These are phyloP conservation scores for Sclerotinia spermophila DNA, from an alignment of 2,329 filamentous ascomycete genomes.

Conservation along the genomic window DNA sequence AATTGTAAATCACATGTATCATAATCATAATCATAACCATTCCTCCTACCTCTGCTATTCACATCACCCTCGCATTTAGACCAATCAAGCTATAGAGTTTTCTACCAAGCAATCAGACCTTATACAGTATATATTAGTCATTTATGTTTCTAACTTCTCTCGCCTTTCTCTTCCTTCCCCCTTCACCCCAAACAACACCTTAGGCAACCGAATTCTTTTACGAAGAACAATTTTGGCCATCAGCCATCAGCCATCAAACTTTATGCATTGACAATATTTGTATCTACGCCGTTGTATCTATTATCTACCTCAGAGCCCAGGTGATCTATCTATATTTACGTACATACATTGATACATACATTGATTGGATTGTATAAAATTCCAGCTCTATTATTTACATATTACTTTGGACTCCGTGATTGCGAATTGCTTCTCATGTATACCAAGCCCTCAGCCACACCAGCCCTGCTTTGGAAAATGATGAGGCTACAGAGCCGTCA, in stretches of 20 bases:
- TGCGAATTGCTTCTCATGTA: background rate
- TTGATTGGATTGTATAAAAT: background rate
- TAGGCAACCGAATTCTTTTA: slow-evolving; percentile 1
- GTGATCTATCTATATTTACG: background rate
- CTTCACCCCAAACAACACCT: background rate
- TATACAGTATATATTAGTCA: background rate
- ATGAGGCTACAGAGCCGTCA: slow-evolving; percentile 4
- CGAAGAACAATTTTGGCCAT: too few species aligned
- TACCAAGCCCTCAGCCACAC: slow-evolving; percentile 13
- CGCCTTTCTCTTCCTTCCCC: background rate
- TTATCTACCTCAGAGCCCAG: background rate
- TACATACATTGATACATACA: background rate
- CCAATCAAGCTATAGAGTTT: background rate
- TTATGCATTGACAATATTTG: background rate
- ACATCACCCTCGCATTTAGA: background rate
- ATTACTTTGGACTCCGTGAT: background rate
- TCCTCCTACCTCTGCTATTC: background rate
- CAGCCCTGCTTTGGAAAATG: background rate
- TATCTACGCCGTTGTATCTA: background rate
- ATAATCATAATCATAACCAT: too few species aligned
- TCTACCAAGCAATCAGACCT: background rate
- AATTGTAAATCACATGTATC: too few species aligned
- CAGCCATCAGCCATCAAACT: background rate
- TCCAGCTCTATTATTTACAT: background rate
- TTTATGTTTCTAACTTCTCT: background rate